Percentiles rank a stretch among this genome's conserved stretches.
phyloP scores from a whole-genome alignment of 2,329 filamentous ascomycete species.

The Botrytis sinoallii region DNA sequence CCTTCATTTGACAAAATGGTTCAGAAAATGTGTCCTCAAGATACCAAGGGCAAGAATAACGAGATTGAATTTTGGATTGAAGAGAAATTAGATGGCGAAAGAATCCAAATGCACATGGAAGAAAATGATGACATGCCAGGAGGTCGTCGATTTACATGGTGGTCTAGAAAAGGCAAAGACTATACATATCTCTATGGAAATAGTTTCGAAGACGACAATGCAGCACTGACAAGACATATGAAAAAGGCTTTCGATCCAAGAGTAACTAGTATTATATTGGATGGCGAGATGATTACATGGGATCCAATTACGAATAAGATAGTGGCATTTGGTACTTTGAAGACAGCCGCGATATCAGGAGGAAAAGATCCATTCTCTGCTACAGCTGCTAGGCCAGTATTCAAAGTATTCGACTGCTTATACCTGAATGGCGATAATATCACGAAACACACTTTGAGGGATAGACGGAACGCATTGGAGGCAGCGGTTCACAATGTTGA shows the following conservation, averaged over 20 bases:
- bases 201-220: constrained; percentile 68
- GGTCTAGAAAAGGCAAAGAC: constrained; percentile 94
- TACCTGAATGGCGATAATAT: constrained; percentile 79
- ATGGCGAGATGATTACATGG: constrained; percentile 99
- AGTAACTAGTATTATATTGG: constrained; percentile 83
- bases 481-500: constrained; percentile 66
- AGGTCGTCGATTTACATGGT: constrained; percentile 76
- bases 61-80: constrained; percentile 91
- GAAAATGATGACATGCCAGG: constrained; percentile 66
- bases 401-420: constrained; percentile 86
- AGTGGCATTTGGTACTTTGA: constrained; percentile 87
- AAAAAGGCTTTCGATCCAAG: constrained; percentile 71
- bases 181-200: constrained; percentile 93
- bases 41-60: constrained; percentile 55
- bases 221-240: constrained; percentile 77
- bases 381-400: constrained; percentile 68
- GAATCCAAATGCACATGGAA: constrained; percentile 94
- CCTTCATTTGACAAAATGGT: constrained; percentile 79
- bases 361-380: constrained; percentile 67
- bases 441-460: constrained; percentile 77
- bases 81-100: constrained; percentile 94
- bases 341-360: constrained; percentile 80
- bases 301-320: constrained; percentile 81
- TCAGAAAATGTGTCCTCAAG: constrained; percentile 50
- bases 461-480: constrained; percentile 73